These are phyloP conservation scores for Davidsoniella neocaledoniae DNA, from an alignment of 2,329 filamentous ascomycete species.

Conservation along the genomic window DNA sequence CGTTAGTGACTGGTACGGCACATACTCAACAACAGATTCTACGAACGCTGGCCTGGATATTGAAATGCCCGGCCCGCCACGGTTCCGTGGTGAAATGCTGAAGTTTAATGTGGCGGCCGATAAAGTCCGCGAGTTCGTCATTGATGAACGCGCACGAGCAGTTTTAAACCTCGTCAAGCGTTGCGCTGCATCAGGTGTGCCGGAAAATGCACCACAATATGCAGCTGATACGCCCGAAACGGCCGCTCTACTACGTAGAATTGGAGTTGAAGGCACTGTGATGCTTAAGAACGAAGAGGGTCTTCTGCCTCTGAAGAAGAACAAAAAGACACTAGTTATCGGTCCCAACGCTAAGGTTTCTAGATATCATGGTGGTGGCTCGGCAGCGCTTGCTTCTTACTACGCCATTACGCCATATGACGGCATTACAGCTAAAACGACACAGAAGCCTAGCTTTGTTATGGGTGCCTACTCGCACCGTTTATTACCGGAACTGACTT, in stretches of 20 bases:
- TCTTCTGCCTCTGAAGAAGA: conserved; percentile 45
- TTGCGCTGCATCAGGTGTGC: conserved; percentile 34
- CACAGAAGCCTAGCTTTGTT: conserved; percentile 29
- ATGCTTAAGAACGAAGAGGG: conserved; percentile 55
- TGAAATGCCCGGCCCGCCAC: conserved; percentile 42
- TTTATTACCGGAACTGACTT: conserved; percentile 41
- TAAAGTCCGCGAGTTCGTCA: conserved; percentile 36
- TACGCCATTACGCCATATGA: conserved; percentile 57
- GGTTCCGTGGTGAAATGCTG: conserved; percentile 33
- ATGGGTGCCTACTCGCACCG: conserved; percentile 50
- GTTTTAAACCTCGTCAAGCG: conserved; percentile 44
- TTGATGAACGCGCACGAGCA: conserved; percentile 41
- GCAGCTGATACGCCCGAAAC: conserved; percentile 43
- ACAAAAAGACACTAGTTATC: conserved; percentile 42
- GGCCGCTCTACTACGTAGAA: conserved; percentile 43
- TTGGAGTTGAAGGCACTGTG: conserved; percentile 54
- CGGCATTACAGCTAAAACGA: conserved; percentile 43
- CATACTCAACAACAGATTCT: conserved; percentile 35
- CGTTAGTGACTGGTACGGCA: conserved; percentile 45
- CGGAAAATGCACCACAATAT: conserved; percentile 36
- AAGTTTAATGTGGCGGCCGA: conserved; percentile 36
- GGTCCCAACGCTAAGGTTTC: conserved; percentile 41
- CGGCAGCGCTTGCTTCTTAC: conserved; percentile 42
- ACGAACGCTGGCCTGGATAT: conserved; percentile 36
- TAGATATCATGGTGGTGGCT: conserved; percentile 47